phyloP scores from a whole-genome alignment of 306 rosid genomes.

The Sophora flavescens region DNA sequence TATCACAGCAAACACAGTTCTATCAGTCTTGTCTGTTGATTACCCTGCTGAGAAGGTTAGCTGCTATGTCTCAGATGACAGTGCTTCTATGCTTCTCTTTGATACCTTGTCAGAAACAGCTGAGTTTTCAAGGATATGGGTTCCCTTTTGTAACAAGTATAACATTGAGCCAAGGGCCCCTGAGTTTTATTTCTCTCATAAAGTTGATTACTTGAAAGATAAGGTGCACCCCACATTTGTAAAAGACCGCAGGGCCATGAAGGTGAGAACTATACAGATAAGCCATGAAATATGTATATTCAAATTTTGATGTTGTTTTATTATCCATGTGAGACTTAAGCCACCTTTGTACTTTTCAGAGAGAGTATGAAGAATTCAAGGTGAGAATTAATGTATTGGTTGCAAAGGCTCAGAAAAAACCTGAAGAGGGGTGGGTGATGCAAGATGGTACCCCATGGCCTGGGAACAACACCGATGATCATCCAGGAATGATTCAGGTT shows the following conservation, averaged over 20 bases:
- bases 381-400: constrained; percentile 87
- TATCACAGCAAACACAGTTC: constrained; percentile 83
- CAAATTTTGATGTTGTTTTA: neutral
- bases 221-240: constrained; percentile 86
- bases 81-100: constrained; percentile 88
- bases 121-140: constrained; percentile 92
- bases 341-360: constrained; percentile 52
- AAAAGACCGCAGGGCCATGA: constrained; percentile 94
- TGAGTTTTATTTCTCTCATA: constrained; percentile 85
- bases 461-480: constrained; percentile 85
- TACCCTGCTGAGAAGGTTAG: constrained; percentile 87
- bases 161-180: constrained; percentile 88
- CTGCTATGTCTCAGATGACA: constrained; percentile 94
- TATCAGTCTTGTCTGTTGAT: constrained; percentile 83
- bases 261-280: constrained; percentile 54
- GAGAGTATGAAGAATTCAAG: constrained; percentile 98
- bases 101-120: constrained; percentile 82
- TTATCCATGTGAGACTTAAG: neutral
- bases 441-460: constrained; percentile 99
- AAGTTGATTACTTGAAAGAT: constrained; percentile 93
- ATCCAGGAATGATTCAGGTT: constrained; percentile 99
- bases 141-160: constrained; percentile 87
- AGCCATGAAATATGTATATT: neutral
- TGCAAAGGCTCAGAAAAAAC: constrained; percentile 87
- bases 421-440: constrained; percentile 98